Base-by-base conservation (phyloP, 2,329 filamentous ascomycete species). In the Ophioceras dolichostomum region DNA sequence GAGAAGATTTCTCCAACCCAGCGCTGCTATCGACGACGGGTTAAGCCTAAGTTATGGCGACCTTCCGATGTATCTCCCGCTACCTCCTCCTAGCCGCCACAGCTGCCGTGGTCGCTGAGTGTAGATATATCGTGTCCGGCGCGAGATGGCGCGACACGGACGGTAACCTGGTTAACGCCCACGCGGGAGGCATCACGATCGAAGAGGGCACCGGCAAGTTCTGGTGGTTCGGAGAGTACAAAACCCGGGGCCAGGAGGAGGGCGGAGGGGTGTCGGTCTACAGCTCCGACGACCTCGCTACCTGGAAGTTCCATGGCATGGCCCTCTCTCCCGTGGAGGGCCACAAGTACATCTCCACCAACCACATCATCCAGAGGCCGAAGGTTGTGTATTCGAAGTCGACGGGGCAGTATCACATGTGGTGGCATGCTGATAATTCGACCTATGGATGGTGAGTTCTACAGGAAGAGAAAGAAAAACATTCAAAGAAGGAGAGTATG, bases 221-320 rank as follows among this genome's bases (percentile, higher is more conserved):
- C 49, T 78, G 67, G 54, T 68, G 65, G 62, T 78, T 77, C 39
- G 74, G 74, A 26, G 74, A 79, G 48, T 70, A 75, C 55, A 79
- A 79, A 54, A 55, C 63, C 10, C 52, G 77, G 44, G 70, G 64
- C 0, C 69, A 73, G 42, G 61, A 60, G 7, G 74, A 79, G 47
- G 74, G 74, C 9, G 74, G 70, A 0, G 74, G 74, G 14, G 55
- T 79, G 0, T 68, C 69, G 1, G 74, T 76, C 1, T 75, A 75
- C 49, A 76, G 70, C 48, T 78, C 73, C 0, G 61, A 69, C 16
- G 72, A 79, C 43, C 56, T 79, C 2, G 69, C 67, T 2, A 78
- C 71, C 0, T 79, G 74, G 74, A 57, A 65, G 16, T 61, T 53
- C 30, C 70, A 76, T 41, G 73, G 73, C 0, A 51, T 76, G 28